These are phyloP conservation scores for Thalassiosira exigua DNA, from an alignment of 352 stramenopile genomes.

Conservation along the genomic window DNA sequence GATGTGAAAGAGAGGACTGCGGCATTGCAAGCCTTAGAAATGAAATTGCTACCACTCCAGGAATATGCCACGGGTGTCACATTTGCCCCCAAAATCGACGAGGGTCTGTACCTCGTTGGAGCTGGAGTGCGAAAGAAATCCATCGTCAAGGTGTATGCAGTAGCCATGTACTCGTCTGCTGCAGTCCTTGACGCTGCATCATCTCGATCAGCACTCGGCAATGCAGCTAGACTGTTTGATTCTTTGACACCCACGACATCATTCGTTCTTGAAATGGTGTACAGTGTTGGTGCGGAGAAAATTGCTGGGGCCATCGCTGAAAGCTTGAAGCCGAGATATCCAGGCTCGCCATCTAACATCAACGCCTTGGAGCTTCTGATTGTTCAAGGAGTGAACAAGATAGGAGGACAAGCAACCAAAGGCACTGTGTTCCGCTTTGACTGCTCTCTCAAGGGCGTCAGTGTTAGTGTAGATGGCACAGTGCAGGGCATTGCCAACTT, in stretches of 20 bases:
- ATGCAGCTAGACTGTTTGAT: constrained; percentile 1
- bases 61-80: constrained; percentile 65
- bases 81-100: constrained; percentile 34
- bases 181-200: neutral
- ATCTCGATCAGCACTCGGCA: constrained; percentile 1
- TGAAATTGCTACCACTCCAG: constrained; percentile 33
- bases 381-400: neutral
- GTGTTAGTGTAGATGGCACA: constrained; percentile 31
- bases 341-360: neutral
- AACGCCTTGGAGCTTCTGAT: constrained; percentile 6
- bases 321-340: neutral
- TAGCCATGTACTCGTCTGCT: constrained; percentile 3
- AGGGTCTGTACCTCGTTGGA: neutral
- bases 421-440: constrained; percentile 45
- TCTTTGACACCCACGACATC: neutral
- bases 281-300: neutral
- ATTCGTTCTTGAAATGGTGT: constrained; percentile 16
- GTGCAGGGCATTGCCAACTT: constrained; percentile 6
- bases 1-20: neutral
- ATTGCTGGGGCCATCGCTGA: constrained; percentile 18
- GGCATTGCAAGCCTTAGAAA: constrained; percentile 10
- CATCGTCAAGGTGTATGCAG: neutral
- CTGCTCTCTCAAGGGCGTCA: constrained; percentile 14
- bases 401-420: constrained; percentile 19
- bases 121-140: constrained; percentile 4